A percentile compares a stretch with the other conserved stretches of the same genome.
These are phyloP conservation scores for Nemania diffusa DNA, from an alignment of 2,329 filamentous ascomycete genomes.

Conservation along the genomic window DNA sequence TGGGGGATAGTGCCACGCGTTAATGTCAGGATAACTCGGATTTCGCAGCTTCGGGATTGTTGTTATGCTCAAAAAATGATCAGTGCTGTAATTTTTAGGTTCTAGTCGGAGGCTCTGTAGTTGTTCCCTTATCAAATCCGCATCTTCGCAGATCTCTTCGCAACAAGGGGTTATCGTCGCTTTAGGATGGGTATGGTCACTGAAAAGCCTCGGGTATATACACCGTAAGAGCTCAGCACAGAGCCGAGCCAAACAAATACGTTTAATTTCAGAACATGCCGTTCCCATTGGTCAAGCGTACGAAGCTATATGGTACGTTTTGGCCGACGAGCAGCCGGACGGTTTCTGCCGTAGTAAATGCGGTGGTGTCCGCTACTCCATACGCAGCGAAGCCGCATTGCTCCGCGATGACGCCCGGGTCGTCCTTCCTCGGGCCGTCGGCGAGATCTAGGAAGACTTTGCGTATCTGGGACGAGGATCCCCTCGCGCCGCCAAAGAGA, in stretches of 20 bases:
- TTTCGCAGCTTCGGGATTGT: background rate
- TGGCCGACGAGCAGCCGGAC: slow-evolving; percentile 82
- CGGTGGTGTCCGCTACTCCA: slow-evolving; percentile 80
- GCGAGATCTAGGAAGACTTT: slow-evolving; percentile 87
- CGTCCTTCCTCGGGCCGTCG: slow-evolving; percentile 71
- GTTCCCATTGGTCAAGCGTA: slow-evolving; percentile 73
- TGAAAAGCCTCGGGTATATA: background rate
- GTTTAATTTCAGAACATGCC: slow-evolving; percentile 56
- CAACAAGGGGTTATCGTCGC: background rate
- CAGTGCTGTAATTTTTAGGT: too few species aligned
- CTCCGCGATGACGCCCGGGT: slow-evolving; percentile 76
- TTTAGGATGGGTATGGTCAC: background rate
- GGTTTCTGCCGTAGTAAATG: slow-evolving; percentile 86
- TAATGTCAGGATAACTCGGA: background rate
- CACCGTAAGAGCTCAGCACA: slow-evolving; percentile 6
- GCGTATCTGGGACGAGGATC: slow-evolving; percentile 54
- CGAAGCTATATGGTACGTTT: slow-evolving; percentile 89
- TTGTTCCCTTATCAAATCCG: background rate
- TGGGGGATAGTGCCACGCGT: background rate
- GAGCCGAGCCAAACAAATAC: background rate
- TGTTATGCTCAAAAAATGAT: slow-evolving; percentile 9
- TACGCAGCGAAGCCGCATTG: slow-evolving; percentile 83
- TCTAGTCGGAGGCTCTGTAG: background rate
- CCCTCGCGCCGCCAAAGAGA: slow-evolving; percentile 67
- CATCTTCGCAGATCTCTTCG: background rate